Percentiles rank a stretch among this genome's conserved stretches.
Conservation (phyloP, 2,329 filamentous ascomycete species). For the Nemania abortiva region DNA sequence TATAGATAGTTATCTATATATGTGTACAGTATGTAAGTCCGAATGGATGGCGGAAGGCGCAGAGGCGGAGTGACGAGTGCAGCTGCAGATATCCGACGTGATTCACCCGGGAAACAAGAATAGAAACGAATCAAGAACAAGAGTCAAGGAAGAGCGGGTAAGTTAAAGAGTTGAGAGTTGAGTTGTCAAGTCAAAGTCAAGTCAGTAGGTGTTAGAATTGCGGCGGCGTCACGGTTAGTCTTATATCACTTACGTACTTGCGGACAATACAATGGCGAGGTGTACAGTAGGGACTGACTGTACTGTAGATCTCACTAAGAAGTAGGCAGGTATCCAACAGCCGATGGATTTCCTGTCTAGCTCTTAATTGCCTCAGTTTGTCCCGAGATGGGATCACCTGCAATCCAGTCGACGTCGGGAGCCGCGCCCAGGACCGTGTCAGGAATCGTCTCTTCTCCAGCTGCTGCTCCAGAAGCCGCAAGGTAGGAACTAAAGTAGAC, state of each 20-base stretch:
- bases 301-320: not conserved
- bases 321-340: slow-evolving; percentile 8
- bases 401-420: slow-evolving; percentile 21
- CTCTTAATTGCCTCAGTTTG: slow-evolving; percentile 26
- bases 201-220: not conserved
- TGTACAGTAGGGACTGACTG: too few species aligned
- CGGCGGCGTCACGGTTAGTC: slow-evolving; percentile 18
- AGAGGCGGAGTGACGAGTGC: slow-evolving; percentile 1
- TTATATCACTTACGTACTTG: slow-evolving; percentile 21
- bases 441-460: slow-evolving; percentile 6
- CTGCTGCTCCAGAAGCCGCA: slow-evolving; percentile 10
- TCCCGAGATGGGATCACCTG: slow-evolving; percentile 31
- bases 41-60: not conserved
- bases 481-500: slow-evolving; percentile 3
- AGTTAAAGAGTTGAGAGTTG: not conserved
- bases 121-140: not conserved
- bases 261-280: not conserved
- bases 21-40: slow-evolving; percentile 6
- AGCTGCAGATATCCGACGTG: slow-evolving; percentile 24
- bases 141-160: not conserved
- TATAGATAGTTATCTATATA: not conserved
- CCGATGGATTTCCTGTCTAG: slow-evolving; percentile 12
- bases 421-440: slow-evolving; percentile 15
- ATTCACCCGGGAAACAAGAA: slow-evolving; percentile 3
- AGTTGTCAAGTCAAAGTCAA: slow-evolving; percentile 1